phyloP scores from a whole-genome alignment of 768 basidiomycete genomes.

The Rhodotorula graminis region DNA sequence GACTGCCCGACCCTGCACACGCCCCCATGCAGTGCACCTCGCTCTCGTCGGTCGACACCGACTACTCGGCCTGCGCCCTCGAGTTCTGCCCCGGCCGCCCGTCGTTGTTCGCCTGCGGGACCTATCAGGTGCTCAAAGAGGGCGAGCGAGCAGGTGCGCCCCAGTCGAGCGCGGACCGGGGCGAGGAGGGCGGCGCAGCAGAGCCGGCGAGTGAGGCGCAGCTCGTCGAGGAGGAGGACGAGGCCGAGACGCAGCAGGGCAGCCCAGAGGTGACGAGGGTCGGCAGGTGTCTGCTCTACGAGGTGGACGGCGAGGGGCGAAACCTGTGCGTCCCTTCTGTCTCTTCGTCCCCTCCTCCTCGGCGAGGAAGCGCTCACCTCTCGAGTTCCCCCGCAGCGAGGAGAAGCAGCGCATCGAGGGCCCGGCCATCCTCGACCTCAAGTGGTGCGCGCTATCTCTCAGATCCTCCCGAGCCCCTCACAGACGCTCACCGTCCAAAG shows the following conservation, averaged over 20 bases:
- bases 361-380: not conserved
- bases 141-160: slow-evolving; percentile 41
- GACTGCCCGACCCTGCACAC: not conserved
- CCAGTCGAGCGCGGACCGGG: slow-evolving; percentile 11
- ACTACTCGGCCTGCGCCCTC: slow-evolving; percentile 53
- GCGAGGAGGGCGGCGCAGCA: slow-evolving; percentile 12
- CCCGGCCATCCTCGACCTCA: slow-evolving; percentile 85
- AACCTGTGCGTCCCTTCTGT: slow-evolving; percentile 32
- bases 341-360: no score
- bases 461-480: not conserved
- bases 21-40: slow-evolving; percentile 9
- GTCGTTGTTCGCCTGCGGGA: slow-evolving; percentile 77
- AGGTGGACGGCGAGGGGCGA: slow-evolving; percentile 32
- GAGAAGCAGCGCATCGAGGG: slow-evolving; percentile 65
- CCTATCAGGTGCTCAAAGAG: slow-evolving; percentile 69
- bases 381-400: slow-evolving; percentile 39
- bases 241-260: not conserved
- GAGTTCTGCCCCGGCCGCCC: slow-evolving; percentile 78
- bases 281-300: slow-evolving; percentile 40
- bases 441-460: slow-evolving; percentile 61
- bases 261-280: slow-evolving; percentile 34
- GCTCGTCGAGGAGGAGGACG: slow-evolving; percentile 24
- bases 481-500: slow-evolving; percentile 7
- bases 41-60: slow-evolving; percentile 33
- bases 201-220: not conserved